Evolutionary conservation across 768 basidiomycete species (phyloP), one percentile per base, ranked within the genome.

Genomic region (Suillus occidentalis): DNA sequence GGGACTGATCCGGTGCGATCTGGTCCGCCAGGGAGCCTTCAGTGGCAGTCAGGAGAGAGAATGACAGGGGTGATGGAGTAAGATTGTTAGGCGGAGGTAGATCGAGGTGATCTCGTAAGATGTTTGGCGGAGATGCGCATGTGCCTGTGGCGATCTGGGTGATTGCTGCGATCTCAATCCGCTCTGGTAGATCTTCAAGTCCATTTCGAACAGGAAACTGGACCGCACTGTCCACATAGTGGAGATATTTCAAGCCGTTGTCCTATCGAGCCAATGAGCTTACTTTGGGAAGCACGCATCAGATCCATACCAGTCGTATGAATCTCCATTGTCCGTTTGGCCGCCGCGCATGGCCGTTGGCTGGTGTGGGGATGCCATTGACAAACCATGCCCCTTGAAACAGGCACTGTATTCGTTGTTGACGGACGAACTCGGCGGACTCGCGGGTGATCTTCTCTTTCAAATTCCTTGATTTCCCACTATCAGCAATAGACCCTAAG

Each of bases 371-470:
- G 45, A 90, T 77, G 1, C 88, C 94, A 70, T 90, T 94, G 67
- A 92, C 85, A 76, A 97, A 96, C 95, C 95, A 97, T 25, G 93
- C 91, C 39, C 95, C 95, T 73, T 94, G 90, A 55, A 94, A 79
- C 45, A 97, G 77, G 72, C 94, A 96, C 68, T 92, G 89, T 71
- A 95, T 89, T 61, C 95, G 84, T 76, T 97, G 95, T 73, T 91
- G 89, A 49, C 89, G 84, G 25, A 97, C 91, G 71, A 95, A 96
- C 72, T 94, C 92, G 68, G 87, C 93, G 16, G 92, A 94, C 73
- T 97, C 95, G 71, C 88, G 93, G 81, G 92, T 92, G 25, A 97
- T 81, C 68, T 93, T 92, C 50, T 87, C 88, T 22, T 93, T 87
- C 52, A 97, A 79, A 73, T 92, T 94, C 62, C 94, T 95, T 70